Evolutionary conservation across 768 basidiomycete species (phyloP), one percentile per base, ranked within the genome.

Genomic region (Lactarius hatsudake): DNA sequence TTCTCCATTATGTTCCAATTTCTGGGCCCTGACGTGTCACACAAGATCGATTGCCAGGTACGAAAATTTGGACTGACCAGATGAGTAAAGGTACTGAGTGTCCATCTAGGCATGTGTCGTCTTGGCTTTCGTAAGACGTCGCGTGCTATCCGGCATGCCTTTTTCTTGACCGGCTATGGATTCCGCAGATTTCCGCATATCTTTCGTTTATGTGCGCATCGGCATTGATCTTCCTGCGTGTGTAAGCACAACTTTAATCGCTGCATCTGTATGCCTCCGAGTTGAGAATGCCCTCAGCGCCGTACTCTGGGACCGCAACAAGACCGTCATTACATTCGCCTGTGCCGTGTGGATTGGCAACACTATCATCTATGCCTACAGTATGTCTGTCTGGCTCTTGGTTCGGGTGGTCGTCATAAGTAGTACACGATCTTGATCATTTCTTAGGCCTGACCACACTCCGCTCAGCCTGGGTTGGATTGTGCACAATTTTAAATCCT

Each of bases 131-230:
- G 68, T 69, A 59, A 66, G 68, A 12, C 30, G n/a, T 12, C 59
- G 10, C 13, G 8, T 15, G 6, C 28, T n/a, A 9, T 9, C 40
- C 8, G 18, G 36, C n/a, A 23, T 28, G 57, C 23, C 38, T 15
- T 26, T 23, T 9, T 40, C 56, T 51, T 51, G 23, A 32, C 59
- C n/a, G 36, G 23, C 26, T 36, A 2, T 23, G 36, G 6, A 18
- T 18, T 48, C 18, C 18, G 4, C 42, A 69, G 68, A 12, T 30
- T 18, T 59, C 59, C 51, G 65, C 38, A 51, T 59, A 67, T 53
- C 10, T 66, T 34, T 58, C 68, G 51, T 58, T 62, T 48, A n/a
- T 30, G n/a, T 69, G 56, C 8, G 55, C 68, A 32, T 69, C 68
- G 23, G 38, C 65, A 13, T 40, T 69, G 42, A 45, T 69, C 23